phyloP scores from a whole-genome alignment of 164 flowering plant species.

The Annona cherimola region DNA sequence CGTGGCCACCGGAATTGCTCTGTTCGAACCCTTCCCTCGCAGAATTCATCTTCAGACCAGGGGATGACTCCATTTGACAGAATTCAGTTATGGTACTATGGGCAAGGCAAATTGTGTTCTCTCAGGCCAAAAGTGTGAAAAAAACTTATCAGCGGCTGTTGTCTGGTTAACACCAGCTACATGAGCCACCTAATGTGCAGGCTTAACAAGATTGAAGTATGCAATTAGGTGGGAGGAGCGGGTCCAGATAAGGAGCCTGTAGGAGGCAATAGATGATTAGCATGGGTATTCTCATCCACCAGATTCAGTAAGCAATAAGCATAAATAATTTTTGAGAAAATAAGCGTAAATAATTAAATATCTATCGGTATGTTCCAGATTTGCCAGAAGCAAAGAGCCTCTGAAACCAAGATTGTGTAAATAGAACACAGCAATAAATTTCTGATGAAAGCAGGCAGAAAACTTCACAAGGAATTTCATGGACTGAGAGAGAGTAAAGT shows the following conservation, averaged over 20 bases:
- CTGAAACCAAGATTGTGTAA: slow-evolving; percentile 20
- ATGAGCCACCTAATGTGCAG: slow-evolving; percentile 20
- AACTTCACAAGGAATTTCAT: slow-evolving; percentile 1
- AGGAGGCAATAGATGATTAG: slow-evolving; percentile 27
- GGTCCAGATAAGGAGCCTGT: slow-evolving; percentile 32
- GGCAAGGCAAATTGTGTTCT: slow-evolving; percentile 19
- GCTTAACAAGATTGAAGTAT: slow-evolving; percentile 32
- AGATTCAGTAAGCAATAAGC: slow-evolving; percentile 39
- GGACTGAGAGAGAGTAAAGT: slow-evolving; percentile 3
- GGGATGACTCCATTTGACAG: slow-evolving; percentile 35
- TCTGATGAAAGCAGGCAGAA: not conserved
- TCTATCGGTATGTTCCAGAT: slow-evolving; percentile 5
- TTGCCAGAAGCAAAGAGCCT: slow-evolving; percentile 19
- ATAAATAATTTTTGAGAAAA: slow-evolving; percentile 26
- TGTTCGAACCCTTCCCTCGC: slow-evolving; percentile 43
- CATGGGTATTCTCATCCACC: slow-evolving; percentile 29
- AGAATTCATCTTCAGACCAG: slow-evolving; percentile 33
- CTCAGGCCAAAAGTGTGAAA: slow-evolving; percentile 26
- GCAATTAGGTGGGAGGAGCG: slow-evolving; percentile 43
- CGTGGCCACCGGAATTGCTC: slow-evolving; percentile 44
- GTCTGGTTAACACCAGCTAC: slow-evolving; percentile 19
- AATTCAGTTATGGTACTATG: slow-evolving; percentile 33
- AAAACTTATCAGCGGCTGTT: slow-evolving; percentile 23
- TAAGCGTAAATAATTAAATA: too few relatives aligned
- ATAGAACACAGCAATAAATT: slow-evolving; percentile 4